Evolutionary conservation across 2,329 filamentous ascomycete genomes (phyloP).

Genomic region (Hypocrella siamensis): DNA sequence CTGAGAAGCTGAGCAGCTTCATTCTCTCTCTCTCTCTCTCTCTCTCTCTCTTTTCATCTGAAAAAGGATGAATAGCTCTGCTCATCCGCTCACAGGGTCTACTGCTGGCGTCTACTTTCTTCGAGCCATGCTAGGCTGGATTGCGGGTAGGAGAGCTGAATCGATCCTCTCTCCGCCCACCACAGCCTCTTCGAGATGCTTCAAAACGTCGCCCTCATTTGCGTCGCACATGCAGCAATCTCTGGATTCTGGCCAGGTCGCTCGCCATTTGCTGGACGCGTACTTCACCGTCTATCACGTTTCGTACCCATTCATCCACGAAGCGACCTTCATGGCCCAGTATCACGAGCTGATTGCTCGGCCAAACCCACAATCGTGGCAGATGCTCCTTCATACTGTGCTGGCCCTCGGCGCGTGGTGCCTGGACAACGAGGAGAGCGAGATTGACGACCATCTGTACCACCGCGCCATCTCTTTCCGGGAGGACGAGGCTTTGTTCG

Average conservation of each 20-base stretch:
- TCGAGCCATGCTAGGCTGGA: conserved; percentile 11
- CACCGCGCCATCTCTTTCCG: conserved; percentile 12
- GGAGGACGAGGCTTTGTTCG: conserved; percentile 14
- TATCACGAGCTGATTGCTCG: conserved; percentile 16
- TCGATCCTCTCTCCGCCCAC: not conserved
- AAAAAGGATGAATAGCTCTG: not conserved
- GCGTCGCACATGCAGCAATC: conserved; percentile 7
- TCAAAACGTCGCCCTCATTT: not conserved
- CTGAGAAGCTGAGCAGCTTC: too few relatives aligned
- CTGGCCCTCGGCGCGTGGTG: conserved; percentile 21
- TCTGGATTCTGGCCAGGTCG: conserved; percentile 11
- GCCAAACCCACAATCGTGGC: conserved; percentile 14
- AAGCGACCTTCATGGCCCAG: conserved; percentile 24
- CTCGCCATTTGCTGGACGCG: conserved; percentile 14
- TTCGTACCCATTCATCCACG: conserved; percentile 29
- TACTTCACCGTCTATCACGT: conserved; percentile 29
- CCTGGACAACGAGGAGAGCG: conserved; percentile 10
- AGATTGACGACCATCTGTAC: conserved; percentile 14
- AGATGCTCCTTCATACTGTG: conserved; percentile 20
- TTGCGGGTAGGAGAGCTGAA: conserved; percentile 5
- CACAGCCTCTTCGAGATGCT: not conserved
- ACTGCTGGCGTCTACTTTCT: conserved; percentile 16
- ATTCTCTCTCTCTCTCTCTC: too few relatives aligned
- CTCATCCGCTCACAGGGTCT: conserved; percentile 8
- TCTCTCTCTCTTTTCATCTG: not conserved